Evolutionary conservation across 2,329 filamentous ascomycete species (phyloP).

Genomic region (Aspergillus oerlinghausenensis): DNA sequence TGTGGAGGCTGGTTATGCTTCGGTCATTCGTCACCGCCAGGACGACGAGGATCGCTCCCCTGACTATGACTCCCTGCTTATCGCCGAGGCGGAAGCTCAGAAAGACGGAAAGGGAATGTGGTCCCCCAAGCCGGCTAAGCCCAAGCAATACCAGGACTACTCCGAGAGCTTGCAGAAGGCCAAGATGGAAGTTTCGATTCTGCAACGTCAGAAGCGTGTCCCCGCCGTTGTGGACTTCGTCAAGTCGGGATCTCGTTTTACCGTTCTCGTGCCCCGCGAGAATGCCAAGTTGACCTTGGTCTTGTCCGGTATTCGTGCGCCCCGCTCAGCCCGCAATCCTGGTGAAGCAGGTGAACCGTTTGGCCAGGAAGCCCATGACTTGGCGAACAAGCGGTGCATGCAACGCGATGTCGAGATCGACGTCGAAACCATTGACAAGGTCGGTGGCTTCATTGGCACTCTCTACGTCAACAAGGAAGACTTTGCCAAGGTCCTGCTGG

Average conservation of each 20-base stretch:
- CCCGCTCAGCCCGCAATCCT: conserved; percentile 75
- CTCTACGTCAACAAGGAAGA: conserved; percentile 92
- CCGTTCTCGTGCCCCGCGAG: conserved; percentile 83
- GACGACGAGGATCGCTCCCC: conserved; percentile 91
- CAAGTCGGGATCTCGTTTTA: conserved; percentile 94
- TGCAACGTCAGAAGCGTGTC: conserved; percentile 87
- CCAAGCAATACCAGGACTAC: conserved; percentile 79
- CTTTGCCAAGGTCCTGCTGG: conserved; percentile 87
- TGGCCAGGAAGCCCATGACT: conserved; percentile 88
- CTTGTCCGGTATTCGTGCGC: conserved; percentile 85
- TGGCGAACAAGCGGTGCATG: conserved; percentile 81
- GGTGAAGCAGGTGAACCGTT: conserved; percentile 86
- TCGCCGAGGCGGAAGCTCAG: conserved; percentile 59
- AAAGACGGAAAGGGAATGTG: conserved; percentile 91
- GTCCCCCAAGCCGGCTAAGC: conserved; percentile 81
- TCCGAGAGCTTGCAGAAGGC: conserved; percentile 92
- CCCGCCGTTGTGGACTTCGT: conserved; percentile 95
- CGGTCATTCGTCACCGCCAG: conserved; percentile 89
- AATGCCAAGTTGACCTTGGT: conserved; percentile 94
- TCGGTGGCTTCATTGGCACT: conserved; percentile 93
- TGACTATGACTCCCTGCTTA: conserved; percentile 69
- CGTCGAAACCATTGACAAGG: conserved; percentile 90
- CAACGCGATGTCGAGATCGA: conserved; percentile 96
- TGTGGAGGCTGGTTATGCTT: conserved; percentile 89
- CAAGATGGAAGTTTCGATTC: conserved; percentile 82